These are phyloP conservation scores for Tephrocybe sp. DNA, from an alignment of 768 basidiomycete genomes.

Conservation along the genomic window DNA sequence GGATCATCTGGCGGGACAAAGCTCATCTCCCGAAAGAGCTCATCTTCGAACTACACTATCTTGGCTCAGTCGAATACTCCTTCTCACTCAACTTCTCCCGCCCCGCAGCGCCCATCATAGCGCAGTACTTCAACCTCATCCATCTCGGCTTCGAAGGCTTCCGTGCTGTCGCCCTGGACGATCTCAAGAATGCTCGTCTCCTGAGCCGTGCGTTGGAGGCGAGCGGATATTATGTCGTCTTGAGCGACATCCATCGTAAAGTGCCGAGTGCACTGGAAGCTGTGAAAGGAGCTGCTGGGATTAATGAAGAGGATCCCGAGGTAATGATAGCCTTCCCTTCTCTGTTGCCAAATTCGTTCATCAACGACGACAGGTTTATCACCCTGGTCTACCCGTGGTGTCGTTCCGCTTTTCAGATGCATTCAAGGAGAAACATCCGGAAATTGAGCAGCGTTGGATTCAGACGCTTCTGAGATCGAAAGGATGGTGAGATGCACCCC, in stretches of 20 bases:
- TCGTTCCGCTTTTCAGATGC: conserved; percentile 62
- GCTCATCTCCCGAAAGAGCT: conserved; percentile 66
- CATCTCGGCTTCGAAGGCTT: conserved; percentile 63
- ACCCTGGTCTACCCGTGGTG: conserved; percentile 64
- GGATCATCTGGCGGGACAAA: conserved; percentile 68
- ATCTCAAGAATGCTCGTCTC: conserved; percentile 62
- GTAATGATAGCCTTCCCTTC: conserved; percentile 30
- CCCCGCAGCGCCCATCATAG: conserved; percentile 62
- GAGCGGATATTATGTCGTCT: conserved; percentile 50
- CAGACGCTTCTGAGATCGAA: conserved; percentile 48
- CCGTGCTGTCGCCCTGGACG: conserved; percentile 44
- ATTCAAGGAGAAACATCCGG: conserved; percentile 54
- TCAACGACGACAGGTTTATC: conserved; percentile 39
- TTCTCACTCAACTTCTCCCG: conserved; percentile 67
- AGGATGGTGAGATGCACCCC: conserved; percentile 47
- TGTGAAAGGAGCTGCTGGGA: conserved; percentile 32
- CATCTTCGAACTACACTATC: conserved; percentile 67
- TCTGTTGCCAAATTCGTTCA: conserved; percentile 5
- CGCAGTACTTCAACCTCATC: conserved; percentile 64
- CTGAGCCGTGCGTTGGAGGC: conserved; percentile 62
- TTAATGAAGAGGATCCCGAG: conserved; percentile 57
- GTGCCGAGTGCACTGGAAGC: conserved; percentile 26
- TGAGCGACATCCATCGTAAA: conserved; percentile 55
- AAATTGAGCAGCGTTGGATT: conserved; percentile 61
- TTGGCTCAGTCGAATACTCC: conserved; percentile 69